These are phyloP conservation scores for Aspergillus aculeatus DNA, from an alignment of 2,329 filamentous ascomycete species.

Conservation along the genomic window DNA sequence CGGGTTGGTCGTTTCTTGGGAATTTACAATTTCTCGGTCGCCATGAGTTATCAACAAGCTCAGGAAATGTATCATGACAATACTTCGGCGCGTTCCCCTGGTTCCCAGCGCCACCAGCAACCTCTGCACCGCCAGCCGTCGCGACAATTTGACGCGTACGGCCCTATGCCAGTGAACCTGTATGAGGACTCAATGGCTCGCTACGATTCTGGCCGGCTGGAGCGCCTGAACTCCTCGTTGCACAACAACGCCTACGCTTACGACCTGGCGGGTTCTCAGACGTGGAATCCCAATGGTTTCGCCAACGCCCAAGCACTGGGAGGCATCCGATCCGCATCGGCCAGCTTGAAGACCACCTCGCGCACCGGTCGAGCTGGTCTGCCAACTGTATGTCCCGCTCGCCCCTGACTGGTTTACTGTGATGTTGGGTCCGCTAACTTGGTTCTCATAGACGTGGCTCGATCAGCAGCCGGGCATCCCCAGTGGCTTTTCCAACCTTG, in stretches of 20 bases:
- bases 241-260: conserved; percentile 63
- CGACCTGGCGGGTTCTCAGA: conserved; percentile 67
- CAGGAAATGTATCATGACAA: conserved; percentile 67
- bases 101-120: conserved; percentile 66
- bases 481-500: conserved; percentile 48
- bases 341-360: conserved; percentile 56
- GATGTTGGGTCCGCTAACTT: background rate
- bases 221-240: conserved; percentile 58
- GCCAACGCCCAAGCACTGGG: conserved; percentile 65
- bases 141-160: conserved; percentile 73
- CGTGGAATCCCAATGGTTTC: conserved; percentile 77
- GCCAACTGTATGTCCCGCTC: conserved; percentile 64
- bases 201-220: conserved; percentile 56
- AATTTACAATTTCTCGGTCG: conserved; percentile 24
- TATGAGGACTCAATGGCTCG: conserved; percentile 68
- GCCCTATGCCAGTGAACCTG: conserved; percentile 63
- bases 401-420: background rate
- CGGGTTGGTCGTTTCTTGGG: conserved; percentile 23
- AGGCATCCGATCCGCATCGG: conserved; percentile 58
- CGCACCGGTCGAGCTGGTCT: conserved; percentile 59
- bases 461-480: conserved; percentile 55
- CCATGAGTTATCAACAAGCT: conserved; percentile 42
- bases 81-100: conserved; percentile 68
- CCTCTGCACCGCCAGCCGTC: conserved; percentile 69
- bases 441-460: conserved; percentile 57